phyloP scores from a whole-genome alignment of 129 eudicot species.

The Helianthus annuus region DNA sequence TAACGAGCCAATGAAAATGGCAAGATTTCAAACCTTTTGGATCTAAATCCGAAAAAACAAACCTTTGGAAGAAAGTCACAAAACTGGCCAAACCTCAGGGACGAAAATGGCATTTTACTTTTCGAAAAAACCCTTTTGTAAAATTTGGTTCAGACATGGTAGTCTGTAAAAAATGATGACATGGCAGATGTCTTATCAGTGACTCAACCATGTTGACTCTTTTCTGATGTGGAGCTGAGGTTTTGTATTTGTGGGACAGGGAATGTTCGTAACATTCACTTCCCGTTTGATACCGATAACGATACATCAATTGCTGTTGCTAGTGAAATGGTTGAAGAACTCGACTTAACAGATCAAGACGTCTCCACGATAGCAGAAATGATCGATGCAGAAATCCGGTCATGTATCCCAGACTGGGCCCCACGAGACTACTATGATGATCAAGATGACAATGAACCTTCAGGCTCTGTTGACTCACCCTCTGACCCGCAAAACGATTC shows the following conservation, averaged over 20 bases:
- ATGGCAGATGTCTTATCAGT: not conserved
- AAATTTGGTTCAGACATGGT: too few relatives aligned
- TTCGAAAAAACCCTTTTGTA: not conserved
- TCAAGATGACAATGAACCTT: slow-evolving; percentile 37
- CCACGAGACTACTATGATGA: slow-evolving; percentile 44
- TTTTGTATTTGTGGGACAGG: slow-evolving; percentile 39
- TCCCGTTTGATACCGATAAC: slow-evolving; percentile 73
- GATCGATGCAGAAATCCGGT: slow-evolving; percentile 73
- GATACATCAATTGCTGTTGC: slow-evolving; percentile 88
- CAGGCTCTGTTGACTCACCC: slow-evolving; percentile 34
- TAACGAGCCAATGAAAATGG: too few relatives aligned
- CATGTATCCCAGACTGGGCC: slow-evolving; percentile 78
- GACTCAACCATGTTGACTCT: not conserved
- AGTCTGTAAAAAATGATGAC: not conserved
- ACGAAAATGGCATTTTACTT: too few relatives aligned
- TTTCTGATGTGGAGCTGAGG: not conserved
- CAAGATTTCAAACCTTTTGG: too few relatives aligned
- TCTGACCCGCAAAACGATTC: slow-evolving; percentile 41
- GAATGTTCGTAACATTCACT: slow-evolving; percentile 72
- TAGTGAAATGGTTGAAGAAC: slow-evolving; percentile 89
- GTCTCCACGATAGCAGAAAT: slow-evolving; percentile 64
- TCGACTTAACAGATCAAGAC: slow-evolving; percentile 76
- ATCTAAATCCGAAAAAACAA: too few relatives aligned
- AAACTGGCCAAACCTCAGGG: too few relatives aligned
- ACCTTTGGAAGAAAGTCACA: too few relatives aligned